Evolutionary conservation across 2,329 filamentous ascomycete species (phyloP), one percentile per base, ranked within the genome.

Genomic region (Geosmithia putterillii): DNA sequence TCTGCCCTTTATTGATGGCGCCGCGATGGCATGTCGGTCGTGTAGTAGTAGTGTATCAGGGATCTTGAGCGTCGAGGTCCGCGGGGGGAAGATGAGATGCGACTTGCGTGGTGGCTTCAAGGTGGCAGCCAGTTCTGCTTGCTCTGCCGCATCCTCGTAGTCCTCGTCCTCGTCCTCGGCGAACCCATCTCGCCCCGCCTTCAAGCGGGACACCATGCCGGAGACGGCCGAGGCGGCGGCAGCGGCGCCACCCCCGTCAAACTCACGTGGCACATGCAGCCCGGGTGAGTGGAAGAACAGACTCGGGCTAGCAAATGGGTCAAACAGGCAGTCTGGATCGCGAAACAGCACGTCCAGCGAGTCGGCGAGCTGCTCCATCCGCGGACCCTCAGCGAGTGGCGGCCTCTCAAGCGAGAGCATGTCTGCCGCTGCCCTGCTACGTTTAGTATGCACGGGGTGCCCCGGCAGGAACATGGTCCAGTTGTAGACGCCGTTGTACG

Each of bases 401-500:
- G 42, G 10, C 18, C 4, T 14, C 10, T 9, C 10, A 32, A 14
- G 10, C 18, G 40, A 23, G 3, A n/a, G 18, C 21, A 58, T 57
- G 9, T 51, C 42, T 8, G 52, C 44, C 8, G 42, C 43, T 12
- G 40, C 44, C 22, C 46, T 53, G 18, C 41, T 41, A 7, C 19
- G 44, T 6, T 45, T 52, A n/a, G n/a, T 32, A 50, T 74, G 67
- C 47, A 67, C 56, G 7, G 62, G 64, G 45, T 78, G 71, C 48
- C 71, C 66, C 0, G 71, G 71, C 10, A 77, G 63, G 46, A 79
- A 74, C 55, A 65, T 72, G 45, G 74, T 76, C 78, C 77, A 81
- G 59, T 81, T 72, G 59, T 77, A 81, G 45, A 81, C 66, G 37
- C 75, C 77, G 49, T 81, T 76, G 56, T 71, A 71, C 7, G 69